These are phyloP conservation scores for Suhomyces guaymorum DNA, from an alignment of 1,139 yeast genomes.

Conservation along the genomic window DNA sequence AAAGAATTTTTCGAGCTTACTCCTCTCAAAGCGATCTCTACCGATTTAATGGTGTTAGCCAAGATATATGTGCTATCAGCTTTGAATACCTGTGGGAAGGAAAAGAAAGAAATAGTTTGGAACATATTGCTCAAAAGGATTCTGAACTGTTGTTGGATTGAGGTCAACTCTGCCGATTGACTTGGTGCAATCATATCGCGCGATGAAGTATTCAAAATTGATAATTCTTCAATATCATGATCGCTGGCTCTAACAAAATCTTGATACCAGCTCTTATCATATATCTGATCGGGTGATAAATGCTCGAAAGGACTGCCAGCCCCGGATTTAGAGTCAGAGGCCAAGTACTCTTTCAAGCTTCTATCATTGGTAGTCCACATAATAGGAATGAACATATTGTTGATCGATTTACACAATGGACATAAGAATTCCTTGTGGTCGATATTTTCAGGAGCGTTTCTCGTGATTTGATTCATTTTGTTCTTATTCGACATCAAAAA, in stretches of 20 bases:
- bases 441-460: conserved; percentile 77
- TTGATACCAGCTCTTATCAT: conserved; percentile 30
- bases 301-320: conserved; percentile 17
- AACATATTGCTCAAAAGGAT: conserved; percentile 36
- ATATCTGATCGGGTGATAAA: conserved; percentile 18
- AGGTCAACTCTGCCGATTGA: conserved; percentile 11
- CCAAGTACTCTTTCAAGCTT: conserved; percentile 26
- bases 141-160: conserved; percentile 31
- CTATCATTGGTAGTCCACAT: conserved; percentile 48
- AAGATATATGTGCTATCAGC: conserved; percentile 42
- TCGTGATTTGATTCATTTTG: conserved; percentile 70
- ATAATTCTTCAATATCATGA: conserved; percentile 27
- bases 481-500: conserved; percentile 55
- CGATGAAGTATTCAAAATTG: conserved; percentile 29
- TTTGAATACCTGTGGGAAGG: conserved; percentile 43
- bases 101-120: conserved; percentile 36
- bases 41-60: conserved; percentile 58
- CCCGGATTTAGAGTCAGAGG: conserved; percentile 2
- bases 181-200: conserved; percentile 26
- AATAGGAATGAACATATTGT: conserved; percentile 80
- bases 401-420: conserved; percentile 87
- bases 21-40: conserved; percentile 72
- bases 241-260: conserved; percentile 24
- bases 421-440: conserved; percentile 77
- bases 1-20: conserved; percentile 36